phyloP scores from a whole-genome alignment of 169 alveolate species.

The Plasmodium fragile region DNA sequence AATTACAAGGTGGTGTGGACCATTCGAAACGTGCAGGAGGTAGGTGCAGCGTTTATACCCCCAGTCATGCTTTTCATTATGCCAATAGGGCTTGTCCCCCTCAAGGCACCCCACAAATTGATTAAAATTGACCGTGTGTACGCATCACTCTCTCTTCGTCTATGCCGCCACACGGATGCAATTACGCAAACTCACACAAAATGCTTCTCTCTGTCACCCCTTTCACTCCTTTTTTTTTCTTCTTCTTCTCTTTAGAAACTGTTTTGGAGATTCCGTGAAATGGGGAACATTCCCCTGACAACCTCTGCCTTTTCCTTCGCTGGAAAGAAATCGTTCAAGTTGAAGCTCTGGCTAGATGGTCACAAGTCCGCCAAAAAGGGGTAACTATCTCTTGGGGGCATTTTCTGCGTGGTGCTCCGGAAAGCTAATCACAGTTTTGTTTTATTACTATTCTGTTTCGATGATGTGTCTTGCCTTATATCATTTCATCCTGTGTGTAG shows the following conservation, averaged over 20 bases:
- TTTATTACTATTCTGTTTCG: background rate
- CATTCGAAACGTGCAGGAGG: conserved; percentile 75
- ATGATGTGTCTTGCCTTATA: background rate
- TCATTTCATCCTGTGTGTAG: background rate
- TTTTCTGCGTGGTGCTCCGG: background rate
- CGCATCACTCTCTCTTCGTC: background rate
- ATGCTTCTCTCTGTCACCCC: background rate
- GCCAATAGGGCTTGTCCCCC: background rate
- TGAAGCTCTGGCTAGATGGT: conserved; percentile 77
- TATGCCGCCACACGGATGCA: background rate
- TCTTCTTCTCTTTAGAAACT: conserved; percentile 31
- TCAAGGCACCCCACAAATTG: background rate
- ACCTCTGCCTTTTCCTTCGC: conserved; percentile 76
- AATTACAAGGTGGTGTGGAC: conserved; percentile 76
- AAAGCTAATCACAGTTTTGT: background rate
- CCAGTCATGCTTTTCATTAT: background rate
- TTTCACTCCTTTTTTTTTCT: conserved; percentile 2
- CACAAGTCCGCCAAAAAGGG: conserved; percentile 75
- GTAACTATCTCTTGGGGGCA: conserved; percentile 4
- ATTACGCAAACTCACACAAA: background rate
- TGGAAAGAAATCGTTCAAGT: conserved; percentile 73
- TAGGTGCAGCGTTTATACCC: background rate
- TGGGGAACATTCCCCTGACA: conserved; percentile 74
- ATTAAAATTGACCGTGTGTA: background rate
- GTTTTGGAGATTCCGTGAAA: conserved; percentile 76